phyloP scores from a whole-genome alignment of 768 basidiomycete species.

The Amanita brunnescens region DNA sequence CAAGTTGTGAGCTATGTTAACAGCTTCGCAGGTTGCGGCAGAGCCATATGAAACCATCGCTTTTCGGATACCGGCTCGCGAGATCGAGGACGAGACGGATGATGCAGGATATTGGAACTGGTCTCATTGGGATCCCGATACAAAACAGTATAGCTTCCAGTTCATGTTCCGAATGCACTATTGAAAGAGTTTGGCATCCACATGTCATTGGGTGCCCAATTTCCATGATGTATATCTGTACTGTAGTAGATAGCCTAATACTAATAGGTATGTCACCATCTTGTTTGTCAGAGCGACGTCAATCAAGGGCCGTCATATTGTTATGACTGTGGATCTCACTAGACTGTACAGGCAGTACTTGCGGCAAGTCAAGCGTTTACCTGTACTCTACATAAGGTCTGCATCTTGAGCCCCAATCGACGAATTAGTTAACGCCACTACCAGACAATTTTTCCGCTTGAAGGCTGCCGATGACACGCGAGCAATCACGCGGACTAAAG shows the following conservation, averaged over 20 bases:
- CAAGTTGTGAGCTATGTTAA: not conserved
- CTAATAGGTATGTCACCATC: no score
- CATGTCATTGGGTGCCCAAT: no score
- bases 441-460: slow-evolving; percentile 57
- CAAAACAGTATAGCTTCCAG: slow-evolving; percentile 96
- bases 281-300: no score
- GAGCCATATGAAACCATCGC: slow-evolving; percentile 99
- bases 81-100: slow-evolving; percentile 92
- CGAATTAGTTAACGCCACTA: slow-evolving; percentile 2
- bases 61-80: slow-evolving; percentile 96
- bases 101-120: slow-evolving; percentile 92
- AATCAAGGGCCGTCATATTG: no score
- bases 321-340: slow-evolving; percentile 11
- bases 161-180: slow-evolving; percentile 81
- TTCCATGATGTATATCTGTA: no score
- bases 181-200: slow-evolving; percentile 12
- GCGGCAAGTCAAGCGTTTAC: slow-evolving; percentile 31
- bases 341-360: slow-evolving; percentile 34
- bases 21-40: slow-evolving; percentile 78
- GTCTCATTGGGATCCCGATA: slow-evolving; percentile 99
- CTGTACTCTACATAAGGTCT: slow-evolving; percentile 36
- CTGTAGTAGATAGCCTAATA: no score
- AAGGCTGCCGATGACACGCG: slow-evolving; percentile 51
- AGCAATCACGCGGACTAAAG: slow-evolving; percentile 25
- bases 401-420: slow-evolving; percentile 3